These are phyloP conservation scores for Phytopythium delawarense DNA, from an alignment of 352 stramenopile genomes.

Conservation along the genomic window DNA sequence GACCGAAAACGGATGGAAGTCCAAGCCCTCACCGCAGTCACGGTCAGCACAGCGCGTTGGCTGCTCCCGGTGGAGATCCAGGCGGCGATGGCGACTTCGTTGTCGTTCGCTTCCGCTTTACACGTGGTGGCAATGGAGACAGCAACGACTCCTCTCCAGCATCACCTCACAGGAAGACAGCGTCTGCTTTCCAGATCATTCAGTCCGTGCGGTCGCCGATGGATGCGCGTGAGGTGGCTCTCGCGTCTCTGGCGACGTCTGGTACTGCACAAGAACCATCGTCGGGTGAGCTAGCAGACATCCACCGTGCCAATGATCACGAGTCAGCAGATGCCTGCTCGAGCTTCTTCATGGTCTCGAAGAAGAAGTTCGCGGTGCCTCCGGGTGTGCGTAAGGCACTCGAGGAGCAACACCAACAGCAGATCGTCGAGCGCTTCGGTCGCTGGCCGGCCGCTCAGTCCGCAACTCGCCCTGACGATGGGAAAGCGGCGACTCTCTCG, in stretches of 20 bases:
- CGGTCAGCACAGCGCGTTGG: neutral
- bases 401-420: slow-evolving; percentile 31
- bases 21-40: neutral
- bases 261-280: neutral
- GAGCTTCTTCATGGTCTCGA: slow-evolving; percentile 25
- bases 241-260: neutral
- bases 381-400: slow-evolving; percentile 18
- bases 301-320: neutral
- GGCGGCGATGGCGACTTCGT: slow-evolving; percentile 25
- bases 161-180: neutral
- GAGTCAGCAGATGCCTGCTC: neutral
- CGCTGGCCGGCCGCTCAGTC: neutral
- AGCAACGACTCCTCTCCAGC: neutral
- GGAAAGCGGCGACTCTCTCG: neutral
- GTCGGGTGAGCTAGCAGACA: neutral
- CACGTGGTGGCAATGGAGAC: neutral
- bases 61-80: neutral
- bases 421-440: slow-evolving; percentile 22
- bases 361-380: slow-evolving; percentile 39
- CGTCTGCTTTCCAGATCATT: slow-evolving; percentile 28
- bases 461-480: neutral
- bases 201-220: slow-evolving; percentile 6
- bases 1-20: neutral
- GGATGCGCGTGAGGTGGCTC: slow-evolving; percentile 14
- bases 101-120: slow-evolving; percentile 17